A percentile compares a stretch with the other conserved stretches of the same genome.
Conservation (phyloP, 2,329 filamentous ascomycete species). For the Calonectria hongkongensis region DNA sequence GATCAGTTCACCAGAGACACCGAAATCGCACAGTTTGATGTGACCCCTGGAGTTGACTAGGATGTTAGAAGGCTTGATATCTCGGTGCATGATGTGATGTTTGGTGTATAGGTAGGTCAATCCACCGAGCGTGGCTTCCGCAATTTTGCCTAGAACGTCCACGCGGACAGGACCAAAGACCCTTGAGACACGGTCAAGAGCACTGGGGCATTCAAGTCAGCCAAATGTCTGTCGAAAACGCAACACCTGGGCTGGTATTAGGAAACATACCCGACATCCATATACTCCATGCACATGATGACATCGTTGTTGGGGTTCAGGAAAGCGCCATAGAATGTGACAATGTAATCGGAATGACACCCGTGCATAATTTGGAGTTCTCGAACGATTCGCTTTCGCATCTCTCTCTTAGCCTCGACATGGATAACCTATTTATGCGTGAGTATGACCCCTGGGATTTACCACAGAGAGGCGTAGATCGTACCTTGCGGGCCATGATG, state of each 20-base stretch:
- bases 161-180: conserved; percentile 96
- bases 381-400: conserved; percentile 96
- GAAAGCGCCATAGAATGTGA: conserved; percentile 98
- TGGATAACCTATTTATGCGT: conserved; percentile 85
- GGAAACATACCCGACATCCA: conserved; percentile 94
- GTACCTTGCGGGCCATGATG: conserved; percentile 97
- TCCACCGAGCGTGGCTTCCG: conserved; percentile 94
- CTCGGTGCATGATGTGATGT: conserved; percentile 98
- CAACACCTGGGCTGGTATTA: neutral
- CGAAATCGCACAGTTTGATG: conserved; percentile 99
- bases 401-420: conserved; percentile 97
- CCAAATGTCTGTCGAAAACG: too few relatives aligned
- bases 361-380: conserved; percentile 99
- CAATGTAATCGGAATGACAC: conserved; percentile 97
- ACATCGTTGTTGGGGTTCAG: conserved; percentile 98
- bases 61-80: conserved; percentile 99
- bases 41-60: conserved; percentile 94
- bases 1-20: conserved; percentile 97
- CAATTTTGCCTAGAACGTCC: conserved; percentile 97
- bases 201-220: conserved; percentile 70
- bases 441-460: conserved; percentile 33
- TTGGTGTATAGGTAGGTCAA: conserved; percentile 96
- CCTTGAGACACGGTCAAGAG: conserved; percentile 93
- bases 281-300: conserved; percentile 99
- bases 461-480: conserved; percentile 28